Evolutionary conservation across 257 asterid species (phyloP).

Genomic region (Nyctanthes arbortristis): DNA sequence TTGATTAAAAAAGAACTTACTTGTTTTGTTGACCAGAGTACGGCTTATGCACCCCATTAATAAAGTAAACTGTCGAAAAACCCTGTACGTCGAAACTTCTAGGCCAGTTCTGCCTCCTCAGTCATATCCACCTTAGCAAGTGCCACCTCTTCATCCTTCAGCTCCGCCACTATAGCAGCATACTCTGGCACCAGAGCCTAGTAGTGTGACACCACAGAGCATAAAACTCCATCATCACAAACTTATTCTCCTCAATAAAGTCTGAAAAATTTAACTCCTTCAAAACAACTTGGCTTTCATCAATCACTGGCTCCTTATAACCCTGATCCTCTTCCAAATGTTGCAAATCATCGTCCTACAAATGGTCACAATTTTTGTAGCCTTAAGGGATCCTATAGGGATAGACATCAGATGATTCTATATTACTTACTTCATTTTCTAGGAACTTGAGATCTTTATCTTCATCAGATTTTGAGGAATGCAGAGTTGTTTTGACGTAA

Average conservation of each 20-base stretch:
- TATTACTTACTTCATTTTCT: conserved; percentile 41
- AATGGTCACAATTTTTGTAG: conserved; percentile 67
- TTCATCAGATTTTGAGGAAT: conserved; percentile 41
- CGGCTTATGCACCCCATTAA: conserved; percentile 72
- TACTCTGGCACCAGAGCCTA: conserved; percentile 83
- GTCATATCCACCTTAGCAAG: conserved; percentile 84
- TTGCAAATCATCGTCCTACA: conserved; percentile 34
- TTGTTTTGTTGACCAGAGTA: conserved; percentile 73
- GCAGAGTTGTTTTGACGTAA: conserved; percentile 27
- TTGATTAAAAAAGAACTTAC: conserved; percentile 53
- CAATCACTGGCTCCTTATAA: conserved; percentile 44
- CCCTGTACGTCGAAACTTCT: conserved; percentile 80
- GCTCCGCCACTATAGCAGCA: conserved; percentile 78
- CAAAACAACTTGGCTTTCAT: conserved; percentile 75
- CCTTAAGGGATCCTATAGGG: conserved; percentile 39
- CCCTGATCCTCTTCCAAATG: conserved; percentile 49
- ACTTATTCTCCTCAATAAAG: conserved; percentile 56
- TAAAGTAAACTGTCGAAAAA: conserved; percentile 70
- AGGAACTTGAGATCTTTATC: conserved; percentile 87
- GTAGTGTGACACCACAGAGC: conserved; percentile 97
- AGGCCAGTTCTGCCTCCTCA: conserved; percentile 72
- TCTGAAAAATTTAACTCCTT: conserved; percentile 67
- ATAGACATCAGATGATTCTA: conserved; percentile 25
- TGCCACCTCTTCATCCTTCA: conserved; percentile 67
- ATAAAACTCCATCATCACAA: conserved; percentile 86